Evolutionary conservation across 768 basidiomycete genomes (phyloP).

Genomic region (Suillus tomentosus): DNA sequence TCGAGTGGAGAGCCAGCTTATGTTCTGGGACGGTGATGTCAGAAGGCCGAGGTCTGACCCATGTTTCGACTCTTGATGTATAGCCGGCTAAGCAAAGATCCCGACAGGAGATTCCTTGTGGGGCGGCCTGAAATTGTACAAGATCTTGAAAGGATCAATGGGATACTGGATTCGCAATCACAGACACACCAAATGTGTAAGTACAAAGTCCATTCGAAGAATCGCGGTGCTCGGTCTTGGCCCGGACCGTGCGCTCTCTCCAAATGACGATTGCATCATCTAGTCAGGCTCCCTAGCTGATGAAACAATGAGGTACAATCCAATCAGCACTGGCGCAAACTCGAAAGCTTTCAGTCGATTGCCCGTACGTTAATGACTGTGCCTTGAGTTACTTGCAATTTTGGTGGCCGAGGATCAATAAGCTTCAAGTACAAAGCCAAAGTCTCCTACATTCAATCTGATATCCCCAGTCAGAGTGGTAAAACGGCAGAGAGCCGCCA

Average conservation of each 20-base stretch:
- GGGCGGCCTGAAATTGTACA: background rate
- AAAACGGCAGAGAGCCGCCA: background rate
- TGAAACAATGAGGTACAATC: background rate
- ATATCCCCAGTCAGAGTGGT: background rate
- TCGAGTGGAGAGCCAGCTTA: background rate
- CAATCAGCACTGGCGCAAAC: background rate
- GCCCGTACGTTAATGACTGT: background rate
- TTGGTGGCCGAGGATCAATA: background rate
- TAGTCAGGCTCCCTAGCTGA: background rate
- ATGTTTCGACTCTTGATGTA: background rate
- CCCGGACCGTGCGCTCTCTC: background rate
- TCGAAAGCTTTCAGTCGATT: constrained; percentile 1
- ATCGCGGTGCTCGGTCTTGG: background rate
- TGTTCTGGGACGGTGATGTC: constrained; percentile 5
- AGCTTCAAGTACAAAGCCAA: background rate
- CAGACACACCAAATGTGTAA: background rate
- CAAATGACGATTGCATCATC: background rate
- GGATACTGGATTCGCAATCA: constrained; percentile 4
- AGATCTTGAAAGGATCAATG: background rate
- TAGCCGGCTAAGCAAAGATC: background rate
- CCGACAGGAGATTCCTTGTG: background rate
- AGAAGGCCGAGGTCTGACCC: background rate
- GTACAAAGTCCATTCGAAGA: background rate
- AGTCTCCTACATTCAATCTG: background rate
- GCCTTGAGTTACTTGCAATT: background rate